Percentiles rank a stretch among this genome's conserved stretches.
Conservation (phyloP, 345 rosid genomes). For the Gossypium turneri region DNA sequence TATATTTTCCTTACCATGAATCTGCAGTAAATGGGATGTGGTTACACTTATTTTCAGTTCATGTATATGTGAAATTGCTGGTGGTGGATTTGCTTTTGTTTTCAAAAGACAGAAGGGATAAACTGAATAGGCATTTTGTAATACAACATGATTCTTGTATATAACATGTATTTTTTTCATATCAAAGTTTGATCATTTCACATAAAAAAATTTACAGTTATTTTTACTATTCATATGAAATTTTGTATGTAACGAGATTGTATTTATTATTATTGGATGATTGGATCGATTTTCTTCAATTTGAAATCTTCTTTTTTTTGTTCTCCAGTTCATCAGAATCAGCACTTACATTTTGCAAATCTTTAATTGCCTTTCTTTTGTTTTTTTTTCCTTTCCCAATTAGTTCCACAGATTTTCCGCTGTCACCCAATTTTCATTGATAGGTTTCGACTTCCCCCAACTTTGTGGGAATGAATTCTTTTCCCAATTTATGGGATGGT, state of each 20-base stretch:
- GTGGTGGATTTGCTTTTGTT: slow-evolving; percentile 9
- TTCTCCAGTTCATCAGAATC: neutral
- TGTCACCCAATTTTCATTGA: slow-evolving; percentile 11
- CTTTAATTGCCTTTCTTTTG: neutral
- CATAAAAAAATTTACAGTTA: no score
- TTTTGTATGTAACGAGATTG: no score
- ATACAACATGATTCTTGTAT: neutral
- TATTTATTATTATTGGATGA: no score
- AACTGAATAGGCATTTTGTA: slow-evolving; percentile 2
- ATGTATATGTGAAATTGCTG: slow-evolving; percentile 14
- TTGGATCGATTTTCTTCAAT: neutral
- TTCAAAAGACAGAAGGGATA: neutral
- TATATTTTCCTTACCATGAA: neutral
- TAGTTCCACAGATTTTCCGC: neutral
- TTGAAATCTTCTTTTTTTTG: neutral
- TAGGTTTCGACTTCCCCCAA: no score
- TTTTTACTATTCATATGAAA: no score
- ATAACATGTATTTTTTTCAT: neutral
- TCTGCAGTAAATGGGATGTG: slow-evolving; percentile 8
- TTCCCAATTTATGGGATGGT: no score
- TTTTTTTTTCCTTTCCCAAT: neutral
- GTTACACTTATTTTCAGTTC: neutral
- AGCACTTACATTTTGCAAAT: neutral
- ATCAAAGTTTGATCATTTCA: slow-evolving; percentile 3
- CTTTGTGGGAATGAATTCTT: no score